phyloP scores from a whole-genome alignment of 1,284 basidiomycete genomes.

The Ceratobasidium sp. region DNA sequence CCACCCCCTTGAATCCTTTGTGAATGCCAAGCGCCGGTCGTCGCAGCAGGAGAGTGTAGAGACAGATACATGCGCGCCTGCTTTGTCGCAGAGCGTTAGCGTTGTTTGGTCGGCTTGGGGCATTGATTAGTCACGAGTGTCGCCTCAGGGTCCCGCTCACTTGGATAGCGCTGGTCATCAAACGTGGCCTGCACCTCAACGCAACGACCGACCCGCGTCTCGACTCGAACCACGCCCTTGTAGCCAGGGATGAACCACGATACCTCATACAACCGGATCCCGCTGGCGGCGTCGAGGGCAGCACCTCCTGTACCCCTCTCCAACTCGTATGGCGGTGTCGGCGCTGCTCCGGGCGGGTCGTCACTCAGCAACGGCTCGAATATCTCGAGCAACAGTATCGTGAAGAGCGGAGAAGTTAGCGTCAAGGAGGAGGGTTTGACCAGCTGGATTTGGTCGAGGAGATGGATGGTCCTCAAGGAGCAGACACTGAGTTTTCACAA shows the following conservation, averaged over 20 bases:
- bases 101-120: constrained; percentile 20
- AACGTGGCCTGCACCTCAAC: constrained; percentile 21
- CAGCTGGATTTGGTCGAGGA: constrained; percentile 92
- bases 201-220: constrained; percentile 14
- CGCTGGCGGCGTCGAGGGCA: constrained; percentile 67
- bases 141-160: constrained; percentile 27
- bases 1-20: too few relatives aligned
- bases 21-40: too few relatives aligned
- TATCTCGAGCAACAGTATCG: constrained; percentile 53
- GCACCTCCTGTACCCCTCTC: constrained; percentile 70
- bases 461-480: constrained; percentile 90
- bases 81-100: background rate
- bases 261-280: constrained; percentile 2
- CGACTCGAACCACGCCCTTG: background rate
- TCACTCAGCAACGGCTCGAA: constrained; percentile 60
- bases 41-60: background rate
- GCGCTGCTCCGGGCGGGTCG: constrained; percentile 68
- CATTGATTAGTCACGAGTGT: constrained; percentile 22
- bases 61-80: background rate
- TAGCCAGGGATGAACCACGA: constrained; percentile 27
- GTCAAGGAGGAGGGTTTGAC: constrained; percentile 92
- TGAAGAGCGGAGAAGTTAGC: constrained; percentile 76
- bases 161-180: constrained; percentile 16
- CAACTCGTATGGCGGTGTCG: constrained; percentile 59
- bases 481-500: constrained; percentile 87